Evolutionary conservation across 306 rosid species (phyloP).

Genomic region (Cicer chorassanicum): DNA sequence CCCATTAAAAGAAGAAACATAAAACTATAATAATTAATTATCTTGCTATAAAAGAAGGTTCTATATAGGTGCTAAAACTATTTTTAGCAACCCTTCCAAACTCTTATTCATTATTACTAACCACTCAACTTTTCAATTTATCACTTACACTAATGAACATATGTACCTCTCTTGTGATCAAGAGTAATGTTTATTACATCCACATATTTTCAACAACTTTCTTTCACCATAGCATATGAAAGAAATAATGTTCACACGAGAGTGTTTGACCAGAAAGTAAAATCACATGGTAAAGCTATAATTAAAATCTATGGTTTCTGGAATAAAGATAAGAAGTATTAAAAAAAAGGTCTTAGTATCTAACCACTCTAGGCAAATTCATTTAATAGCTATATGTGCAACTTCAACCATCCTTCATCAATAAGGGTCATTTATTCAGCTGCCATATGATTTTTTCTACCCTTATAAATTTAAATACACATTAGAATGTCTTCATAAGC

Average conservation of each 20-base stretch:
- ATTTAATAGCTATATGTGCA: conserved; percentile 58
- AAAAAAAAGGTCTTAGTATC: conserved; percentile 19
- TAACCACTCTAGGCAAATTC: conserved; percentile 47
- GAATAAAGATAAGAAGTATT: neutral
- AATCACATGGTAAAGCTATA: conserved; percentile 24
- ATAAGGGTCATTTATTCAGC: conserved; percentile 46
- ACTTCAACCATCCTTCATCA: conserved; percentile 72
- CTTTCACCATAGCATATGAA: conserved; percentile 39
- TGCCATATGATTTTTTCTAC: conserved; percentile 34
- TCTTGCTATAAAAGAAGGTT: neutral
- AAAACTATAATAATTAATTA: neutral
- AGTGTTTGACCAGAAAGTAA: neutral
- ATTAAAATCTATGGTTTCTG: neutral
- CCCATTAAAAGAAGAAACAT: too few species aligned
- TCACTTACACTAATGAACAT: neutral
- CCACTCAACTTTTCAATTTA: neutral
- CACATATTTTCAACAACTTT: conserved; percentile 48
- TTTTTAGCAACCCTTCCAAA: neutral
- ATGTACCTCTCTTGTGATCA: conserved; percentile 17
- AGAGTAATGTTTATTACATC: conserved; percentile 10
- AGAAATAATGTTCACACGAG: conserved; percentile 16
- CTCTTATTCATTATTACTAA: neutral
- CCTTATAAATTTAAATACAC: conserved; percentile 11
- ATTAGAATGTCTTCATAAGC: neutral
- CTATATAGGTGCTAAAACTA: neutral